A percentile compares a stretch with the other conserved stretches of the same genome.
phyloP scores from a whole-genome alignment of 73 alveolate species.

The Uronychia setigera region DNA sequence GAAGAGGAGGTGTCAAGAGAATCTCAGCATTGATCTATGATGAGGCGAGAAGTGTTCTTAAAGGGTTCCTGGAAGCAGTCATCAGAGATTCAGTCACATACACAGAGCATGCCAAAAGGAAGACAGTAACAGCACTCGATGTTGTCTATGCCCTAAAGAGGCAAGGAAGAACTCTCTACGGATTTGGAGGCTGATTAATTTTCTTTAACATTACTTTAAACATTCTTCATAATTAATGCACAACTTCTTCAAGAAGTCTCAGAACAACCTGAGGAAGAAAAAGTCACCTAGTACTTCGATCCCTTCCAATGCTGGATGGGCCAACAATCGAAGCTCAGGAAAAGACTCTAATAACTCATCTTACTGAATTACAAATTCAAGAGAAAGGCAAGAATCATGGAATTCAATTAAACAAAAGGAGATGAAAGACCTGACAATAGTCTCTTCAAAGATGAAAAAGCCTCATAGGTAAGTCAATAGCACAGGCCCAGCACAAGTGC shows the following conservation, averaged over 20 bases:
- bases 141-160: constrained; percentile 90
- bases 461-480: no score
- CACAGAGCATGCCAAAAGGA: constrained; percentile 87
- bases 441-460: no score
- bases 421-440: no score
- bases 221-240: not conserved
- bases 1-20: constrained; percentile 90
- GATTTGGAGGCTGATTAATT: constrained; percentile 74
- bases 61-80: constrained; percentile 66
- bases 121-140: constrained; percentile 87
- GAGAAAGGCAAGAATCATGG: not conserved
- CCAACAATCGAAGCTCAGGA: no score
- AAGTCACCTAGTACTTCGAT: no score
- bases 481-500: no score
- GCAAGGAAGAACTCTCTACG: constrained; percentile 90
- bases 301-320: no score
- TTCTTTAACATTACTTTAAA: no score
- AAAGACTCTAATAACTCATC: no score
- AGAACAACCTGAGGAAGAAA: not conserved
- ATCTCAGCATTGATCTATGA: constrained; percentile 67
- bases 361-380: no score
- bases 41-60: constrained; percentile 75
- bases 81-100: constrained; percentile 77
- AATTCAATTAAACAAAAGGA: no score
- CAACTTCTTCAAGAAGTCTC: not conserved